A percentile compares a stretch with the other conserved stretches of the same genome.
These are phyloP conservation scores for Trypethelium eluteriae DNA, from an alignment of 495 filamentous ascomycete genomes.

Conservation along the genomic window DNA sequence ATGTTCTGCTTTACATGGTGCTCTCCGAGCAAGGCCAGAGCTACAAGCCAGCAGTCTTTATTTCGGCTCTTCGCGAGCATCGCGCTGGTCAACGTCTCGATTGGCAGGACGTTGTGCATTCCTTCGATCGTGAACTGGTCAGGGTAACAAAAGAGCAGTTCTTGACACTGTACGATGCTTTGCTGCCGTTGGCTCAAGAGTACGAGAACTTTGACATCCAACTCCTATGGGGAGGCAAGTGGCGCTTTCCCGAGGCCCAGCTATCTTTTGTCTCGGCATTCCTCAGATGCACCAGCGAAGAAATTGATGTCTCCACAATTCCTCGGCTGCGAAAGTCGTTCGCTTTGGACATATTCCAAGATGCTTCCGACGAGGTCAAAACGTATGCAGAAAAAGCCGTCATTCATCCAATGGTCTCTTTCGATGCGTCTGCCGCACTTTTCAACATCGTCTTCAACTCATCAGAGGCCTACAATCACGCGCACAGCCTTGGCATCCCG, in stretches of 20 bases:
- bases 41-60: constrained; percentile 67
- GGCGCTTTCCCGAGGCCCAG: constrained; percentile 78
- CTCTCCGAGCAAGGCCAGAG: constrained; percentile 55
- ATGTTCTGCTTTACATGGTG: constrained; percentile 75
- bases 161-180: constrained; percentile 63
- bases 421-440: constrained; percentile 65
- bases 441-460: constrained; percentile 47
- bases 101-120: constrained; percentile 73
- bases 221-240: constrained; percentile 81
- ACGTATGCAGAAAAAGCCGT: constrained; percentile 63
- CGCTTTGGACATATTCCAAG: constrained; percentile 63
- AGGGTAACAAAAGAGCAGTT: constrained; percentile 73
- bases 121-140: constrained; percentile 74
- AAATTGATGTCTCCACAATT: constrained; percentile 74
- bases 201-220: constrained; percentile 64
- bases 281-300: constrained; percentile 56
- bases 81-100: constrained; percentile 54
- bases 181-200: constrained; percentile 60
- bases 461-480: constrained; percentile 35
- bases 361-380: constrained; percentile 60
- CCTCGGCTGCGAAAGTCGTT: constrained; percentile 73
- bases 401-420: constrained; percentile 81
- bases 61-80: constrained; percentile 52
- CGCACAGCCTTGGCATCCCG: constrained; percentile 41
- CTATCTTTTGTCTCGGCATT: constrained; percentile 84